phyloP scores from a whole-genome alignment of 1,284 basidiomycete species.

The Meripilus lineatus region DNA sequence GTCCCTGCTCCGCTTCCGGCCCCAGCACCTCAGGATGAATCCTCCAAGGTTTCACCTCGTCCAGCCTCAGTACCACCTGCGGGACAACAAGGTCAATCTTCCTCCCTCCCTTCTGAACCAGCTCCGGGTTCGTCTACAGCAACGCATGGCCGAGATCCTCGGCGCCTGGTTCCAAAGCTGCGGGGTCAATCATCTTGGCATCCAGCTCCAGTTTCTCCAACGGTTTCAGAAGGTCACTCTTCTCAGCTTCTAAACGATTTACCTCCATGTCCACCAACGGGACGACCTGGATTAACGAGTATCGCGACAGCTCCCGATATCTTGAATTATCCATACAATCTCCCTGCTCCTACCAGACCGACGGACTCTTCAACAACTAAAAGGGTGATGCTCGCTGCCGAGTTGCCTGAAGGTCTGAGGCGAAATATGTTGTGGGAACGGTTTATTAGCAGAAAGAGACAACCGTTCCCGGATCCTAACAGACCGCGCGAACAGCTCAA shows the following conservation, averaged over 20 bases:
- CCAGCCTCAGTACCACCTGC: background rate
- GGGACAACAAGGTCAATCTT: too few species aligned
- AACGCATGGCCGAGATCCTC: too few species aligned
- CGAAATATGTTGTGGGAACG: conserved; percentile 85
- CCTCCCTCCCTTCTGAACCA: too few species aligned
- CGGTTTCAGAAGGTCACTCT: conserved; percentile 2
- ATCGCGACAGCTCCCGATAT: conserved; percentile 47
- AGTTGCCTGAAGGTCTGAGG: conserved; percentile 81
- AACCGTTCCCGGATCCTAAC: too few species aligned
- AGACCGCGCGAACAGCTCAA: conserved; percentile 37
- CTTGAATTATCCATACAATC: conserved; percentile 67
- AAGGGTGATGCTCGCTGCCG: conserved; percentile 77
- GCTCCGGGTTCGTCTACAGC: too few species aligned
- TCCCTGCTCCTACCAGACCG: conserved; percentile 63
- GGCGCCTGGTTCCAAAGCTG: too few species aligned
- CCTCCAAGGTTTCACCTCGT: background rate
- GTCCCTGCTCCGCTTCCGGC: background rate
- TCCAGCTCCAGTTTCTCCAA: conserved; percentile 17
- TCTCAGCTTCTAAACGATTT: background rate
- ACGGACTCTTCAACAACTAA: conserved; percentile 84
- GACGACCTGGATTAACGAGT: conserved; percentile 19
- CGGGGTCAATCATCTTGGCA: too few species aligned
- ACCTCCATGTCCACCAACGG: background rate
- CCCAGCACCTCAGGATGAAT: background rate
- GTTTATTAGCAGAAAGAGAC: conserved; percentile 55